phyloP scores from a whole-genome alignment of 1,139 yeast species.

The Zygosaccharomyces sapae region DNA sequence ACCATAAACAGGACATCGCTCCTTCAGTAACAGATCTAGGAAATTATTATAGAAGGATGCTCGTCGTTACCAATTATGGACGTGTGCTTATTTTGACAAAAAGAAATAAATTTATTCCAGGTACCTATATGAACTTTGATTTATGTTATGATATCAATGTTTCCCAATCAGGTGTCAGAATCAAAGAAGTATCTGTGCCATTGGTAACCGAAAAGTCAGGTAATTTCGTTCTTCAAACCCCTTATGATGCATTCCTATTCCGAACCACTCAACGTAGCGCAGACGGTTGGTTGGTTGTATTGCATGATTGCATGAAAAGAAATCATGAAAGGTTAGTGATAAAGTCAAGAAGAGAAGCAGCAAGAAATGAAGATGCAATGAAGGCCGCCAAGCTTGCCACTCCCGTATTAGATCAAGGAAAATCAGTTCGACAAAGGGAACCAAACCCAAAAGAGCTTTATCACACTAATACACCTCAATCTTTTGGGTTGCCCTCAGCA shows the following conservation, averaged over 20 bases:
- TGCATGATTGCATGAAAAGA: slow-evolving; percentile 23
- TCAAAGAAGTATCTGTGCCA: slow-evolving; percentile 28
- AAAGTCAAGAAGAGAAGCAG: slow-evolving; percentile 12
- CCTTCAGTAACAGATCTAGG: slow-evolving; percentile 19
- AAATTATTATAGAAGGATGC: slow-evolving; percentile 25
- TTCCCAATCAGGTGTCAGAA: slow-evolving; percentile 25
- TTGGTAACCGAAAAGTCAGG: slow-evolving; percentile 9
- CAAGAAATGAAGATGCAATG: slow-evolving; percentile 16
- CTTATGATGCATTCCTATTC: slow-evolving; percentile 32
- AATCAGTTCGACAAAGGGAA: not conserved
- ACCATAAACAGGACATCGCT: slow-evolving; percentile 18
- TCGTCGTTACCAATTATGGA: slow-evolving; percentile 33
- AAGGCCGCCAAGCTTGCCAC: slow-evolving; percentile 25
- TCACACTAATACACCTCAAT: slow-evolving; percentile 1
- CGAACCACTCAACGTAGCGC: slow-evolving; percentile 18
- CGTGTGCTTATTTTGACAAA: slow-evolving; percentile 30
- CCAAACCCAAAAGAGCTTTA: slow-evolving; percentile 2
- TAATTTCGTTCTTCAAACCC: slow-evolving; percentile 29
- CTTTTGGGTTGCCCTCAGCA: slow-evolving; percentile 7
- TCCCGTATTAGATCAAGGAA: slow-evolving; percentile 13
- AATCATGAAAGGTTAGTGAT: slow-evolving; percentile 23
- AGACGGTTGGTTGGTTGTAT: slow-evolving; percentile 27
- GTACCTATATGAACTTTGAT: slow-evolving; percentile 20
- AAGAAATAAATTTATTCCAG: slow-evolving; percentile 17
- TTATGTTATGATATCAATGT: slow-evolving; percentile 28